Evolutionary conservation across 495 filamentous ascomycete species (phyloP), one percentile per base, ranked within the genome.

Genomic region (Cercophora sp.): DNA sequence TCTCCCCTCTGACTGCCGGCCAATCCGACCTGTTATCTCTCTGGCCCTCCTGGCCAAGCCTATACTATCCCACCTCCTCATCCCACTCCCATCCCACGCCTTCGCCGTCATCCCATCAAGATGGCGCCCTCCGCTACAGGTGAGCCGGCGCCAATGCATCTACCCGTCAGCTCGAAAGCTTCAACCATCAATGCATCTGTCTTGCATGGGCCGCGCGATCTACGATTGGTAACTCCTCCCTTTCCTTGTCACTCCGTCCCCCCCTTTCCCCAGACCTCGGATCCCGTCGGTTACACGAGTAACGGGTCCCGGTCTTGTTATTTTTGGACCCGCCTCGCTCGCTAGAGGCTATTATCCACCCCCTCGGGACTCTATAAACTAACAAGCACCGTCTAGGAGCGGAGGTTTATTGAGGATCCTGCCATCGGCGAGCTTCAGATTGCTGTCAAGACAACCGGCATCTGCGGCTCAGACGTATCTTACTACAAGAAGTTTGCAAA

Each of bases 401-500:
- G 64, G 9, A 66, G 74, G 53, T 69, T 8, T 40, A 74, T 80
- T 39, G 67, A 74, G 24, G 70, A 73, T 3, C 77, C 77, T 8
- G 62, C 65, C 8, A 22, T 57, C 51, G 76, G 72, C 13, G 84
- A 91, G 58, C 78, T 91, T 44, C 88, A 91, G 72, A 76, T 91
- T 58, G 76, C 83, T 58, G 74, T 91, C 60, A 80, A 79, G 64
- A 81, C 85, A 18, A 91, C 87, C 1, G 87, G 87, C 25, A 82
- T 93, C 64, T 91, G 88, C 67, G 88, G 88, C 57, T 90, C 86
- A 2, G 88, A 93, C 70, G 79, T 91, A 5, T 85, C 87, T 61
- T 93, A 93, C 74, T 93, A 89, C 74, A 84, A 78, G 58, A 86
- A 91, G 69, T 88, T 86, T 60, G 85, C 85, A 66, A 91, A 91